Evolutionary conservation across 2,329 filamentous ascomycete genomes (phyloP), one percentile per base, ranked within the genome.

Genomic region (Sclerotinia trifoliorum): DNA sequence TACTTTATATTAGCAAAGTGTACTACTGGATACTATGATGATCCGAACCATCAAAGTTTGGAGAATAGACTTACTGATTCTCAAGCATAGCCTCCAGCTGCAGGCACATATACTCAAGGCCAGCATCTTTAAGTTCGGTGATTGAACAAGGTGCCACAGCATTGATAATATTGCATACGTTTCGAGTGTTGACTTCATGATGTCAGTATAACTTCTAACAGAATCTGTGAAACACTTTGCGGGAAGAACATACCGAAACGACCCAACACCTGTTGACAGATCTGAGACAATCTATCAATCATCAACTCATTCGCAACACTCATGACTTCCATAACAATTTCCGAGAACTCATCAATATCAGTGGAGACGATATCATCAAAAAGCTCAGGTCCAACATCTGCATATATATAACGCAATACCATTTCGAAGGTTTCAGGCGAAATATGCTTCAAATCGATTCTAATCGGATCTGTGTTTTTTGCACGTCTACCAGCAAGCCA

Each of bases 61-160:
- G 13, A 65, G 10, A 17, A 24, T 35, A 44, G 26, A 65, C 66
- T 65, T 51, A 68, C 66, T 92, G 90, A 71, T 96, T 97, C 75
- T 97, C 93, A 63, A 99, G 87, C 84, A 98, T 92, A 8, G 89
- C 88, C 78, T 99, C 95, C 68, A 98, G 83, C 75, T 97, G 96
- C 56, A 97, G 81, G 74, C 93, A 97, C 29, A 97, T 88, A 76
- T 97, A 99, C 77, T 97, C 92, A 42, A 98, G 81, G 0, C 91
- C 92, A 13, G 91, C 90, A 73, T 95, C 87, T 78, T 96, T 97
- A 81, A 99, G 97, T 68, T 91, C 88, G 0, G 87, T 87, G 7
- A 97, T 88, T 0, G 90, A 90, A 76, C 91, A 96, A 3, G 92
- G 91, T 56, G 92, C 91, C 70, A 97, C 90, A 2, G 90, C 90